Conservation (phyloP, 495 filamentous ascomycete species). For the Astrothelium subdiscretum region DNA sequence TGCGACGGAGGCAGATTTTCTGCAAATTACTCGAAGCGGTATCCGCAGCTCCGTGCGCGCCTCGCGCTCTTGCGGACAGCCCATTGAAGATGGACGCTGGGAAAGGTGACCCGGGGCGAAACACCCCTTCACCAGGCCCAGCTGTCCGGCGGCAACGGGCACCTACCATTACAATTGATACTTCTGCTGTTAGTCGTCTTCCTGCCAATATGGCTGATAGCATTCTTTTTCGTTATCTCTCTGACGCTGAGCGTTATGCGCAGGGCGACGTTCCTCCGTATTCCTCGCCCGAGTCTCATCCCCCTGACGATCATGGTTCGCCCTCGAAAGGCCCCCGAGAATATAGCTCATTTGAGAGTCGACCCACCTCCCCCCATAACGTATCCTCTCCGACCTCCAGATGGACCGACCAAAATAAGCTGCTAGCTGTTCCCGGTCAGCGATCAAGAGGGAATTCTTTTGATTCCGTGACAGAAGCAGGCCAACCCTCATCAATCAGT, state of each 20-base stretch:
- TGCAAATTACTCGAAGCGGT: neutral
- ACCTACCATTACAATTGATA: constrained; percentile 68
- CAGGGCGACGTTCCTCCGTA: constrained; percentile 24
- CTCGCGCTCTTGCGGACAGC: neutral
- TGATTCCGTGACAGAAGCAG: constrained; percentile 42
- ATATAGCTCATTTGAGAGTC: constrained; percentile 58
- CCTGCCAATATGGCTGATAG: constrained; percentile 23
- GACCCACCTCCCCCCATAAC: constrained; percentile 86
- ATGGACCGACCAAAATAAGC: constrained; percentile 43
- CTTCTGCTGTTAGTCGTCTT: constrained; percentile 52
- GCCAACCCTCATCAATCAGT: constrained; percentile 37
- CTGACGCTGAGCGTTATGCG: constrained; percentile 17
- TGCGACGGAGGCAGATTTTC: neutral
- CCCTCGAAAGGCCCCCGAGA: constrained; percentile 50
- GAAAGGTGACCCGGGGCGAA: neutral
- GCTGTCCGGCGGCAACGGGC: constrained; percentile 8
- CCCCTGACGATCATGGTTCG: constrained; percentile 8
- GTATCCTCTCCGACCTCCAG: constrained; percentile 56
- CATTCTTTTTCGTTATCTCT: constrained; percentile 13
- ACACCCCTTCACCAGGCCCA: neutral
- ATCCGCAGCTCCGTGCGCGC: neutral
- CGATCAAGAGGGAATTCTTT: constrained; percentile 56
- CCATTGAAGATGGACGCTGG: neutral
- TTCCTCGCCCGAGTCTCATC: constrained; percentile 10
- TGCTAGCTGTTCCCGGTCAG: constrained; percentile 48